These are phyloP conservation scores for Fusarium sp. DNA, from an alignment of 2,329 filamentous ascomycete genomes.

Conservation along the genomic window DNA sequence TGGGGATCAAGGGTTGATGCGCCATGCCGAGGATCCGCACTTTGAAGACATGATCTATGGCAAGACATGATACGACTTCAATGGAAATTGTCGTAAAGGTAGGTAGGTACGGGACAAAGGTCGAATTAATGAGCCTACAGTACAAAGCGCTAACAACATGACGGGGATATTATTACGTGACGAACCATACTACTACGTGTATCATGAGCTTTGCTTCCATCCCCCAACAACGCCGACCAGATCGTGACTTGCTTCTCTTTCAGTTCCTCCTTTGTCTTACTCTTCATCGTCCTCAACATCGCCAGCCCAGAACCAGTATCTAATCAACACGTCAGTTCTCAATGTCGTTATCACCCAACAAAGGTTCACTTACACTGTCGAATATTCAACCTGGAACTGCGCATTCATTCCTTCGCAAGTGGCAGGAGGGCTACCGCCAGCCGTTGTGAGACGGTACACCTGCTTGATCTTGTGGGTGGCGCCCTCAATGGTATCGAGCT, in stretches of 20 bases:
- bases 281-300: slow-evolving; percentile 24
- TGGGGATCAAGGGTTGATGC: neutral
- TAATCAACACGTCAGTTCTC: slow-evolving; percentile 30
- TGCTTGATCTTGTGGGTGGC: slow-evolving; percentile 75
- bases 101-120: slow-evolving; percentile 7
- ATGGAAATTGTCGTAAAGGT: neutral
- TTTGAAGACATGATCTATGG: neutral
- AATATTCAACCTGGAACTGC: slow-evolving; percentile 81
- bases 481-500: slow-evolving; percentile 66
- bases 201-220: slow-evolving; percentile 17
- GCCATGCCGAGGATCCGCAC: neutral
- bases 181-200: slow-evolving; percentile 29
- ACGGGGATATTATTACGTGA: slow-evolving; percentile 35
- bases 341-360: neutral
- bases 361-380: slow-evolving; percentile 78
- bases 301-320: slow-evolving; percentile 46
- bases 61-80: neutral
- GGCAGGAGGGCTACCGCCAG: slow-evolving; percentile 79
- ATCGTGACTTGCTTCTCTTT: neutral
- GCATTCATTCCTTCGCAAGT: slow-evolving; percentile 75
- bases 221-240: neutral
- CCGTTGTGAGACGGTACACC: slow-evolving; percentile 87
- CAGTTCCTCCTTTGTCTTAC: neutral
- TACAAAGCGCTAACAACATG: slow-evolving; percentile 20
- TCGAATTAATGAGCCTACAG: slow-evolving; percentile 30